Conservation (phyloP, 179 eudicot species). For the Silene noctiflora region DNA sequence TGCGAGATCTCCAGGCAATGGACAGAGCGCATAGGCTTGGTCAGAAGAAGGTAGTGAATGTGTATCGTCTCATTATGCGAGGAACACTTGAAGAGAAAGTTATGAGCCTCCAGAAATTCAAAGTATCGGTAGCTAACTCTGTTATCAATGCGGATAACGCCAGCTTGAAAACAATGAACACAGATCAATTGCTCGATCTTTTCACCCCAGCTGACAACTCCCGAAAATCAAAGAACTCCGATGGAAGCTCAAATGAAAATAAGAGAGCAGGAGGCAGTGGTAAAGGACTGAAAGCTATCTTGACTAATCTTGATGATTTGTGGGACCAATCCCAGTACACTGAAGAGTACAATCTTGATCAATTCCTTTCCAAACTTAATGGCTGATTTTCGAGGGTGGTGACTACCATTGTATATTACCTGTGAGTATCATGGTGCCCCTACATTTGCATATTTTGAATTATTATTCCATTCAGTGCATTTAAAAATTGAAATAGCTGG, state of each 20-base stretch:
- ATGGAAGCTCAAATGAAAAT: constrained; percentile 46
- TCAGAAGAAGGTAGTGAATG: constrained; percentile 92
- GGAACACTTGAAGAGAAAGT: constrained; percentile 99
- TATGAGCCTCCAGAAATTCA: constrained; percentile 98
- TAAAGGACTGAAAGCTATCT: constrained; percentile 84
- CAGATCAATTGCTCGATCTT: constrained; percentile 94
- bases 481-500: background rate
- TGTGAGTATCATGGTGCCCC: constrained; percentile 28
- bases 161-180: constrained; percentile 97
- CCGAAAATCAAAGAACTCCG: constrained; percentile 50
- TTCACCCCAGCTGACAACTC: constrained; percentile 77
- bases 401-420: constrained; percentile 24
- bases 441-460: background rate
- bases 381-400: constrained; percentile 38
- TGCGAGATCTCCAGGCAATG: constrained; percentile 99
- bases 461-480: background rate
- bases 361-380: constrained; percentile 81
- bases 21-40: constrained; percentile 99
- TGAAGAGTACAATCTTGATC: constrained; percentile 84
- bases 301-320: constrained; percentile 90
- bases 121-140: constrained; percentile 91
- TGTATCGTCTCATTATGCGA: constrained; percentile 96
- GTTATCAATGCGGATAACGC: constrained; percentile 95
- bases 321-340: constrained; percentile 99
- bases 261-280: constrained; percentile 54